phyloP scores from a whole-genome alignment of 768 basidiomycete genomes.

The Amanita exitialis region DNA sequence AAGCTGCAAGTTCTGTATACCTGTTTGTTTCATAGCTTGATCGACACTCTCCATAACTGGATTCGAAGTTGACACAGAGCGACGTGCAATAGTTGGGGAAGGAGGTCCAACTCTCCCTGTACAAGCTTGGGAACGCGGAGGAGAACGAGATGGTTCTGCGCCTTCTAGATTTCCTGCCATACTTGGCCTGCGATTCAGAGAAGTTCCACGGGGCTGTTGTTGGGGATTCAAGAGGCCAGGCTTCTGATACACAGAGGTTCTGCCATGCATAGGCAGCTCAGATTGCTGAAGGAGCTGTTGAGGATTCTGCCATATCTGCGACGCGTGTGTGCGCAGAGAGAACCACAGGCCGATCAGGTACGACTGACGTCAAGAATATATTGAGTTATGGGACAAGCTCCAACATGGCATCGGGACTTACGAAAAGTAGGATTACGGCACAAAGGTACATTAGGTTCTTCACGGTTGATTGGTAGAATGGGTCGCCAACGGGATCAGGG shows the following conservation, averaged over 20 bases:
- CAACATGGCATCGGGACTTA: conserved; percentile 30
- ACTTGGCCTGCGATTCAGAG: conserved; percentile 38
- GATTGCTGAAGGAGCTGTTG: conserved; percentile 66
- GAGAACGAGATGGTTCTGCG: conserved; percentile 26
- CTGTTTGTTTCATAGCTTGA: conserved; percentile 58
- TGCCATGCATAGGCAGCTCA: conserved; percentile 45
- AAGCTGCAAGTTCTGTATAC: conserved; percentile 38
- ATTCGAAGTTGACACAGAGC: conserved; percentile 37
- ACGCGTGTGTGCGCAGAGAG: conserved; percentile 93
- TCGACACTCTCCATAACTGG: conserved; percentile 76
- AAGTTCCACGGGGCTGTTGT: conserved; percentile 13
- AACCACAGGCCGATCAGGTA: conserved; percentile 98
- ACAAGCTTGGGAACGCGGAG: conserved; percentile 22
- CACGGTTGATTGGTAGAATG: conserved; percentile 94
- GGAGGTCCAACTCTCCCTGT: conserved; percentile 13
- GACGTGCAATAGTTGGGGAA: conserved; percentile 36
- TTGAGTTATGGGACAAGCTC: neutral
- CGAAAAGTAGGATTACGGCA: conserved; percentile 81
- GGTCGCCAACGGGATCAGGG: conserved; percentile 85
- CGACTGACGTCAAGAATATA: conserved; percentile 41
- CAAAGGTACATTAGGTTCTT: conserved; percentile 96
- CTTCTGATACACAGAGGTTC: conserved; percentile 60
- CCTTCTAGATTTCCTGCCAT: conserved; percentile 20
- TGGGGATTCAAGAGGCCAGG: conserved; percentile 17
- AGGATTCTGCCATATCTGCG: conserved; percentile 99